A percentile compares a stretch with the other conserved stretches of the same genome.
These are phyloP conservation scores for Cryphonectria naterciae DNA, from an alignment of 2,329 filamentous ascomycete genomes.

Conservation along the genomic window DNA sequence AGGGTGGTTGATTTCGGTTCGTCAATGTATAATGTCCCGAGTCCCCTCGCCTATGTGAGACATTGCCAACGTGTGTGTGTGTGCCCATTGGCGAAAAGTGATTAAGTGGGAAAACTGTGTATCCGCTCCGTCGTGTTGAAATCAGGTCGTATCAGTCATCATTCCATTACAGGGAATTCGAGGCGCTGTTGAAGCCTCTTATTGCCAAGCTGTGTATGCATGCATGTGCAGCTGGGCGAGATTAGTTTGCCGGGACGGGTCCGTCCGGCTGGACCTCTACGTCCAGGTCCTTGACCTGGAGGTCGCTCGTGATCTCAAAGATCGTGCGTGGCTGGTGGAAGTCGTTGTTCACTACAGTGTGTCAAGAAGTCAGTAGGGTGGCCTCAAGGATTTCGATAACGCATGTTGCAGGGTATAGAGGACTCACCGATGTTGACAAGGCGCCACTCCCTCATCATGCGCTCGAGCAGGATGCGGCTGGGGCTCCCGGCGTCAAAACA, in stretches of 20 bases:
- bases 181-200: slow-evolving; percentile 28
- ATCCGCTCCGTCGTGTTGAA: slow-evolving; percentile 29
- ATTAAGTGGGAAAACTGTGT: slow-evolving; percentile 29
- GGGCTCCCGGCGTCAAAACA: slow-evolving; percentile 80
- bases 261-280: slow-evolving; percentile 38
- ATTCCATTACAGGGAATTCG: slow-evolving; percentile 26
- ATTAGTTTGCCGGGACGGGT: slow-evolving; percentile 16
- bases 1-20: slow-evolving; percentile 12
- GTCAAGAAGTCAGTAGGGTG: neutral
- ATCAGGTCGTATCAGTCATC: slow-evolving; percentile 33
- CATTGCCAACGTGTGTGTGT: slow-evolving; percentile 6
- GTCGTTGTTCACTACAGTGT: slow-evolving; percentile 82
- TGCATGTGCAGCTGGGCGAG: neutral
- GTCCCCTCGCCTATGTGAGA: slow-evolving; percentile 20
- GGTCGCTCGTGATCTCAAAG: slow-evolving; percentile 82
- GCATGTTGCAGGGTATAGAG: neutral
- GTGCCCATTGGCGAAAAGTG: slow-evolving; percentile 15
- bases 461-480: slow-evolving; percentile 78
- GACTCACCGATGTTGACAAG: slow-evolving; percentile 88
- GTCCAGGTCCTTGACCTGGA: slow-evolving; percentile 70
- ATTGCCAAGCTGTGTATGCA: slow-evolving; percentile 19
- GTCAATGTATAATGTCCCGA: slow-evolving; percentile 13
- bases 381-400: no score
- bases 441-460: slow-evolving; percentile 88
- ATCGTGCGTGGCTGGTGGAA: slow-evolving; percentile 85